Evolutionary conservation across 371 early-diverging fungal species (phyloP), one percentile per base, ranked within the genome.

Genomic region (Mortierella sp.): DNA sequence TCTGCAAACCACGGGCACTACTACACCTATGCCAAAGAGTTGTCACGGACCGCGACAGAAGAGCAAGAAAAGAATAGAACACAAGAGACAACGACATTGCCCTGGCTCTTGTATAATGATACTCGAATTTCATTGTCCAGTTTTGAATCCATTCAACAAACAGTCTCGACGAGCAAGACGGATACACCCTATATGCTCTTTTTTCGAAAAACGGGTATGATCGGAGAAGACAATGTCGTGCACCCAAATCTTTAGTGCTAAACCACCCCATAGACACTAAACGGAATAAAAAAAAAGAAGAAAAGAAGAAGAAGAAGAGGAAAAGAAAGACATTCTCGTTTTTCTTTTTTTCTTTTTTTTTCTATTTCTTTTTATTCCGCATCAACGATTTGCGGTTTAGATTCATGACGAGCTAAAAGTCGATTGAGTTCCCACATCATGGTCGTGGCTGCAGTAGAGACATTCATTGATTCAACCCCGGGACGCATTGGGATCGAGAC

Each of bases 371-470:
- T 12, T 57, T 2, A 29, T 50, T 48, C 25, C n/a, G 28, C 23
- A n/a, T 64, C 60, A 25, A 68, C 29, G 5, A 74, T 53, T 25
- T 74, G 74, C 5, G 67, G 51, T 9, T 46, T 60, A 6, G 29
- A 4, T 15, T 9, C 6, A 21, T 25, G 26, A 51, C 59, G 16
- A 50, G 57, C 43, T n/a, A 72, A n/a, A 37, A 84, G 65, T 55
- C 84, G 74, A 64, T 87, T 88, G 48, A 88, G 57, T 69, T 90
- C 88, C 72, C 76, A 77, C 88, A 90, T 85, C 46, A 90, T 77
- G 16, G 87, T 84, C 43, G 84, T 80, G 5, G 88, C 89, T 18
- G 85, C 88, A 37, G 68, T 79, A 2, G 87, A 82, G 28, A 87
- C 86, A 63, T 88, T 88, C 57, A 90, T 69, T 14, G 87, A 87